These are phyloP conservation scores for Ogataea kodamae DNA, from an alignment of 805 yeast species.

Conservation along the genomic window DNA sequence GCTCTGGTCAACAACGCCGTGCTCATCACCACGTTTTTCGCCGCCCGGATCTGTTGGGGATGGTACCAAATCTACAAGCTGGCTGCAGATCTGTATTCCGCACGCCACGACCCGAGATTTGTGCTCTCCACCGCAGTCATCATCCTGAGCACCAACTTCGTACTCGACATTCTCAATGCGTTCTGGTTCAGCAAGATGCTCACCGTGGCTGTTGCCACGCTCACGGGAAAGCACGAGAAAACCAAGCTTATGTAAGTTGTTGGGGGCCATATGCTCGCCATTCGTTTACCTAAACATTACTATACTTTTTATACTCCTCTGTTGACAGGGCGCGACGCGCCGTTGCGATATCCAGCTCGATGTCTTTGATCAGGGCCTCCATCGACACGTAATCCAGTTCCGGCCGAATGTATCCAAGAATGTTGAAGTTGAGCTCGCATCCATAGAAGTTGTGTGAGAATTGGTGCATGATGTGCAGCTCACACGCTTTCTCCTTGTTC, in stretches of 20 bases:
- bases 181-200: conserved; percentile 39
- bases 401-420: conserved; percentile 88
- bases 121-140: conserved; percentile 24
- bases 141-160: conserved; percentile 32
- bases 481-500: conserved; percentile 78
- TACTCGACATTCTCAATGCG: conserved; percentile 34
- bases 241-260: conserved; percentile 31
- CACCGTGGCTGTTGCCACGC: conserved; percentile 34
- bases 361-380: conserved; percentile 84
- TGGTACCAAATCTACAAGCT: conserved; percentile 34
- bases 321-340: conserved; percentile 50
- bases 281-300: conserved; percentile 17
- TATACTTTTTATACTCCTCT: conserved; percentile 38
- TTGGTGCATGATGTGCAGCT: conserved; percentile 78
- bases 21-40: conserved; percentile 34
- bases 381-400: conserved; percentile 78
- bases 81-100: conserved; percentile 28
- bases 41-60: conserved; percentile 37
- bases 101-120: conserved; percentile 29
- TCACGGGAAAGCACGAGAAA: conserved; percentile 30
- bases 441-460: conserved; percentile 77
- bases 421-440: conserved; percentile 60
- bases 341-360: conserved; percentile 70
- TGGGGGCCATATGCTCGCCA: neutral
- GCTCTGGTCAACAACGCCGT: conserved; percentile 34